Evolutionary conservation across 2,329 filamentous ascomycete species (phyloP), one percentile per base, ranked within the genome.

Genomic region (Exserohilum rostratum): DNA sequence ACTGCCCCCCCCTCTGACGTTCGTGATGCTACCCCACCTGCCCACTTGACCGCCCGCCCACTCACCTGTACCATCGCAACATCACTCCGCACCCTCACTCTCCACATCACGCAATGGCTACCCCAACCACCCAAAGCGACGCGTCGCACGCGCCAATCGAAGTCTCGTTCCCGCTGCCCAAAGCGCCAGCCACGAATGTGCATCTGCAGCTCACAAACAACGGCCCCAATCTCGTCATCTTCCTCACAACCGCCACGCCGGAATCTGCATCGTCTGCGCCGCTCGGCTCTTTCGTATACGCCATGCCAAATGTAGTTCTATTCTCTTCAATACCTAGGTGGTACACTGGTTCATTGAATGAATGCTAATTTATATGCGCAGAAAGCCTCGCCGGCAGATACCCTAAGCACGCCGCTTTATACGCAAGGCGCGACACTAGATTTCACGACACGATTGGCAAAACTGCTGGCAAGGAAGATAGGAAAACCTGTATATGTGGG

Each of bases 201-300:
- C 81, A 87, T 69, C 70, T 86, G 42, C 85, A 87, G 63, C 76
- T 87, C 46, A 85, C 82, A 9, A 73, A 82, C 56, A 75, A 83
- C 53, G 73, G 77, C 5, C 81, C 80, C 22, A 83, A 80, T 43
- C 69, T 81, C 10, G 77, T 85, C 38, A 76, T 87, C 10, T 86
- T 87, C 69, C 74, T 87, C 39, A 85, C 82, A 0, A 82, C 82
- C 6, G 57, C 72, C 1, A 77, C 79, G 2, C 68, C 79, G 1
- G 83, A 79, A 17, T 67, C 74, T 1, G 58, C 69, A 22, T 46
- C 67, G 7, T 55, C 68, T 6, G 45, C 77, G 2, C 64, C 76
- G 1, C 83, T 98, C 76, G 93, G 95, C 3, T 96, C 91, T 45
- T 93, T 98, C 70, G 90, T 98, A 40, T 98, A 96, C 72, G 90